A percentile compares a stretch with the other conserved stretches of the same genome.
Evolutionary conservation across 2,329 filamentous ascomycete genomes (phyloP).

Genomic region (Trichoderma arundinaceum): DNA sequence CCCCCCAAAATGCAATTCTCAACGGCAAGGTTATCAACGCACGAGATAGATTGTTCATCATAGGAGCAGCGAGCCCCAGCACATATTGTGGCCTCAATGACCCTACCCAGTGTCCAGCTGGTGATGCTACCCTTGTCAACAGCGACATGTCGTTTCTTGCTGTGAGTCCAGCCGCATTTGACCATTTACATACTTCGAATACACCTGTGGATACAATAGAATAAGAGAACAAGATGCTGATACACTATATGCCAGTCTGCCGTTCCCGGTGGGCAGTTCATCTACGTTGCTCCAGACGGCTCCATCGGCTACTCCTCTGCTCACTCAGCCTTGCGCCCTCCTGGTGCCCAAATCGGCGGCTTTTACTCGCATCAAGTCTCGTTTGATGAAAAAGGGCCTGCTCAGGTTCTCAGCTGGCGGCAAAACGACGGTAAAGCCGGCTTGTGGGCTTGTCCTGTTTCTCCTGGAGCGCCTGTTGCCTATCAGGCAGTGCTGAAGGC

Average conservation of each 20-base stretch:
- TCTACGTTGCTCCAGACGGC: constrained; percentile 62
- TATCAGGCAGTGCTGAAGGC: constrained; percentile 39
- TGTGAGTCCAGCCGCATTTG: constrained; percentile 32
- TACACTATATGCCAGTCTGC: constrained; percentile 44
- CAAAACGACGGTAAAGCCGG: constrained; percentile 35
- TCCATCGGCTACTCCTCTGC: constrained; percentile 61
- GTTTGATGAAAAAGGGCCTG: constrained; percentile 36
- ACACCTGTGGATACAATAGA: too few relatives aligned
- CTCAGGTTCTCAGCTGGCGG: constrained; percentile 38
- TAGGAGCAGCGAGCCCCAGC: constrained; percentile 39
- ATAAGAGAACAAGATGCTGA: not conserved
- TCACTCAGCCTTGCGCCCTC: constrained; percentile 59
- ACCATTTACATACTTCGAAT: not conserved
- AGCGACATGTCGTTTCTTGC: constrained; percentile 40
- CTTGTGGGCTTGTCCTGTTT: constrained; percentile 40
- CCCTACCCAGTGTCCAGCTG: constrained; percentile 37
- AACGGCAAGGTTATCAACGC: constrained; percentile 41
- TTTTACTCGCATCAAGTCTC: constrained; percentile 48
- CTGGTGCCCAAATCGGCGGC: constrained; percentile 55
- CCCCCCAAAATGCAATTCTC: constrained; percentile 35
- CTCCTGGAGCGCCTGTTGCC: constrained; percentile 29
- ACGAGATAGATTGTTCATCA: constrained; percentile 38
- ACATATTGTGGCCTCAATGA: constrained; percentile 38
- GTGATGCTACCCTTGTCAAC: constrained; percentile 40
- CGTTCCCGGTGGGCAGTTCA: constrained; percentile 67